Conservation (phyloP, 768 basidiomycete genomes). For the Suillus paluster region DNA sequence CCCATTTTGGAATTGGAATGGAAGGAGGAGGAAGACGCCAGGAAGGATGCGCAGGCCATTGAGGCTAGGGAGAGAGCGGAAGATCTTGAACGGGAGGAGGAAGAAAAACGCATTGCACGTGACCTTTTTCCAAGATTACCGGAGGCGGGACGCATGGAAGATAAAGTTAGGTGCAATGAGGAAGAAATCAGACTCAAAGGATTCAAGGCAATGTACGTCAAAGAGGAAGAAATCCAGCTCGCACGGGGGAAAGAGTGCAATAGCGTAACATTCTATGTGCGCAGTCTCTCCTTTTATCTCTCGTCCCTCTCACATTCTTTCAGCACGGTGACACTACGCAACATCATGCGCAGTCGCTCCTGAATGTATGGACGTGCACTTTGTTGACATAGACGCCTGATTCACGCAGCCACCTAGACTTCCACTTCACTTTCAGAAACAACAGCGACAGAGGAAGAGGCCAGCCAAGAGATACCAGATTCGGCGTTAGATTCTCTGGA, state of each 20-base stretch:
- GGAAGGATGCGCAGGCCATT: slow-evolving; percentile 16
- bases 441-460: background rate
- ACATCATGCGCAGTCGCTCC: background rate
- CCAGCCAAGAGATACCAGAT: background rate
- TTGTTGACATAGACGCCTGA: background rate
- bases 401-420: background rate
- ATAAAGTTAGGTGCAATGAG: slow-evolving; percentile 25
- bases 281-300: background rate
- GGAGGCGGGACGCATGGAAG: slow-evolving; percentile 24
- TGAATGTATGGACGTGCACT: background rate
- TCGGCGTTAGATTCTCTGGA: background rate
- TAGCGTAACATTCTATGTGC: background rate
- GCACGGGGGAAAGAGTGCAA: slow-evolving; percentile 13
- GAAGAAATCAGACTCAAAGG: slow-evolving; percentile 11
- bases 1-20: background rate
- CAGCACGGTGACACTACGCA: background rate
- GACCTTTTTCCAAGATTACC: slow-evolving; percentile 20
- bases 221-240: slow-evolving; percentile 30
- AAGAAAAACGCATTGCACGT: slow-evolving; percentile 20
- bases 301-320: background rate
- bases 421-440: background rate
- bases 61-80: slow-evolving; percentile 21
- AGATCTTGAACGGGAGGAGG: slow-evolving; percentile 16
- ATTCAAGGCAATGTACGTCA: slow-evolving; percentile 15
- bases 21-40: slow-evolving; percentile 30